Conservation (phyloP, 495 filamentous ascomycete genomes). For the Penicillium lividum region DNA sequence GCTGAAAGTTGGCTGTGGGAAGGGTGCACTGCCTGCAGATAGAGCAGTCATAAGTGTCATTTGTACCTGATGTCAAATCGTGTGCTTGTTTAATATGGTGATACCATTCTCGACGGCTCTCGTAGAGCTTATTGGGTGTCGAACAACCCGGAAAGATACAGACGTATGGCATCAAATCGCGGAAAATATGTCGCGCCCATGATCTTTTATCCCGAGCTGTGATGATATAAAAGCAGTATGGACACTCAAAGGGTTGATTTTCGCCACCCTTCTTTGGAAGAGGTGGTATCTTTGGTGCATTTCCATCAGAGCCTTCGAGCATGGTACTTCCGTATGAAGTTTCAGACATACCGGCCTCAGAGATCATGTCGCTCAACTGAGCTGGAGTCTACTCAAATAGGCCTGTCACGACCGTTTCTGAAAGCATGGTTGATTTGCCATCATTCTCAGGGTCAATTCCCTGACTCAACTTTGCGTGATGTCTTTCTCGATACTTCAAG, state of each 20-base stretch:
- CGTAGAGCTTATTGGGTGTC: constrained; percentile 24
- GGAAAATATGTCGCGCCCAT: constrained; percentile 33
- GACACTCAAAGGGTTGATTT: neutral
- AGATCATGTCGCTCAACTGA: neutral
- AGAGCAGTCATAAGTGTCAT: too few species aligned
- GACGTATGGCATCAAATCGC: constrained; percentile 31
- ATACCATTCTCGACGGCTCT: constrained; percentile 26
- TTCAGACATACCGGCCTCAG: neutral
- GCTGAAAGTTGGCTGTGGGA: too few species aligned
- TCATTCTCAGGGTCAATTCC: constrained; percentile 1
- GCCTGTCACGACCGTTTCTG: too few species aligned
- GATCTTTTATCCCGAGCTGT: neutral
- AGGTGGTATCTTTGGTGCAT: too few species aligned
- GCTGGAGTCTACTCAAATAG: too few species aligned
- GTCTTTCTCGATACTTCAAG: constrained; percentile 18
- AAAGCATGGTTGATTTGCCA: neutral
- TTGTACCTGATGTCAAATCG: too few species aligned
- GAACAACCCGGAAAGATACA: constrained; percentile 23
- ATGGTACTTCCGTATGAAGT: neutral
- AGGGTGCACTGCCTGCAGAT: too few species aligned
- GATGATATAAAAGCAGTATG: neutral
- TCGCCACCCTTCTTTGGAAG: too few species aligned
- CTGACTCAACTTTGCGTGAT: constrained; percentile 17
- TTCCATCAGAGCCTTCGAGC: neutral
- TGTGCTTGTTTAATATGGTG: constrained; percentile 14